These are phyloP conservation scores for Aspergillus neoniger DNA, from an alignment of 2,329 filamentous ascomycete genomes.

Conservation along the genomic window DNA sequence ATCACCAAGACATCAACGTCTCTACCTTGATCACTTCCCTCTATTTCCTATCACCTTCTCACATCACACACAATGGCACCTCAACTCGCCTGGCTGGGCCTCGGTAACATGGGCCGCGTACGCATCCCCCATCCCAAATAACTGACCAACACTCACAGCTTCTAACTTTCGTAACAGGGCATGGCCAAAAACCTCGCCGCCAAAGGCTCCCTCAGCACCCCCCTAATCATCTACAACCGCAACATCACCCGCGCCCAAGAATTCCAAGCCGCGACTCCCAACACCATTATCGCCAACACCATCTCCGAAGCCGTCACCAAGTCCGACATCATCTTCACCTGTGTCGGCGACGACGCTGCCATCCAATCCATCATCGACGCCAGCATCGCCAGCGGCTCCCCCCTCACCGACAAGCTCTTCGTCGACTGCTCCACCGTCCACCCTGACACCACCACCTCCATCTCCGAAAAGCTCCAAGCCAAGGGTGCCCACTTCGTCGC, in stretches of 20 bases:
- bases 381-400: neutral
- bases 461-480: neutral
- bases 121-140: no score
- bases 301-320: neutral
- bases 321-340: constrained; percentile 7
- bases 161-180: neutral
- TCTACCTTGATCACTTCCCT: neutral
- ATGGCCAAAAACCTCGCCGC: constrained; percentile 1
- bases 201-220: neutral
- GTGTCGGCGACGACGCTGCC: constrained; percentile 1
- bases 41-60: neutral
- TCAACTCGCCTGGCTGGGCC: constrained; percentile 1
- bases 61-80: constrained; percentile 1
- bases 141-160: neutral
- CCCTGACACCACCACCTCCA: neutral
- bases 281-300: neutral
- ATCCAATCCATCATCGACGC: neutral
- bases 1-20: no score
- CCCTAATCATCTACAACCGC: constrained; percentile 5
- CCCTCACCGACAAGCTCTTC: neutral
- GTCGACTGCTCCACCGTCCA: constrained; percentile 5
- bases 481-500: neutral
- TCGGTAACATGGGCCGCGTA: constrained; percentile 6
- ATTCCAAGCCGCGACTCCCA: neutral
- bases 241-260: neutral